Percentiles rank a stretch among this genome's conserved stretches.
Conservation (phyloP, 805 yeast genomes). For the Candida nemodendra region DNA sequence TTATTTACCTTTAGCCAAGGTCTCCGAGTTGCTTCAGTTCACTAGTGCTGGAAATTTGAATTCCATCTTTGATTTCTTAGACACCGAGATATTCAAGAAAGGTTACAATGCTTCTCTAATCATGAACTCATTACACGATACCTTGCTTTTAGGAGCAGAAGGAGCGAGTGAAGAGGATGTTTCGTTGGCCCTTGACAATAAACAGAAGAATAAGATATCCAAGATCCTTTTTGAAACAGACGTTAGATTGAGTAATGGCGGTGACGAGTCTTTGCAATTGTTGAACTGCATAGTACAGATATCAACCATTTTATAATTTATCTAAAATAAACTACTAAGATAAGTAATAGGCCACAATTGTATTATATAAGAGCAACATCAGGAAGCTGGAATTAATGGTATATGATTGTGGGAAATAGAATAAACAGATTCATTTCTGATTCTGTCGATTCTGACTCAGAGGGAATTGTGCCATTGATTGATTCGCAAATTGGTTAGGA, state of each 20-base stretch:
- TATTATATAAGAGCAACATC: no score
- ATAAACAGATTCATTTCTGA: conserved; percentile 1
- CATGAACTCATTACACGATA: conserved; percentile 32
- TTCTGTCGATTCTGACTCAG: background rate
- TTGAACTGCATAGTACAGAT: conserved; percentile 60
- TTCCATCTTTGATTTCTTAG: conserved; percentile 25
- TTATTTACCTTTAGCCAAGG: conserved; percentile 25
- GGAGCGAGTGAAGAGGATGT: conserved; percentile 32
- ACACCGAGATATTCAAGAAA: conserved; percentile 27
- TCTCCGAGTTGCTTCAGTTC: conserved; percentile 18
- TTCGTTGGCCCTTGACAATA: conserved; percentile 54
- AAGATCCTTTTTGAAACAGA: conserved; percentile 71
- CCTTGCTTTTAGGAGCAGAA: conserved; percentile 29
- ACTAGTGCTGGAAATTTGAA: conserved; percentile 24
- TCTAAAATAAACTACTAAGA: no score
- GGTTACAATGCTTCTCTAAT: conserved; percentile 35
- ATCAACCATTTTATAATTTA: conserved; percentile 41
- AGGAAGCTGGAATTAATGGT: no score
- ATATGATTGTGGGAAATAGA: no score
- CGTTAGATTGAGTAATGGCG: conserved; percentile 72
- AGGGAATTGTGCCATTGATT: background rate
- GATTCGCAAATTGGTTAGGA: background rate
- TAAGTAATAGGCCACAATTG: no score
- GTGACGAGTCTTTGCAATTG: conserved; percentile 84
- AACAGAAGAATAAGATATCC: conserved; percentile 65